Conservation (phyloP, 2,329 filamentous ascomycete genomes). For the Uncinocarpus reesii region DNA sequence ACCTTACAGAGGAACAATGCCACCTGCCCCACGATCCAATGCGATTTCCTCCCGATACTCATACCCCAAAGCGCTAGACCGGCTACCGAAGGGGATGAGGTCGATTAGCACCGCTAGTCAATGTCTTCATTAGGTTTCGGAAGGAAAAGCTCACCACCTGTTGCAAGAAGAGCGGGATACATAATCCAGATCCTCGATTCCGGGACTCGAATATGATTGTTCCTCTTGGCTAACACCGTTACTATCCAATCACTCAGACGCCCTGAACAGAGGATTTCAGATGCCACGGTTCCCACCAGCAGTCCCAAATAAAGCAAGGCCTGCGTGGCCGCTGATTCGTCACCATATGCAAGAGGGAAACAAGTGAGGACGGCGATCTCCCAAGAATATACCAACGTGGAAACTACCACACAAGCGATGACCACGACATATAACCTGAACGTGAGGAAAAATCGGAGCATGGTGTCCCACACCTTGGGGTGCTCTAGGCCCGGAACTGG, state of each 20-base stretch:
- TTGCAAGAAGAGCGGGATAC: slow-evolving; percentile 44
- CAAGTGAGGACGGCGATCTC: slow-evolving; percentile 45
- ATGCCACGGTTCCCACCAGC: slow-evolving; percentile 44
- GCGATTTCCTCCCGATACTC: slow-evolving; percentile 43
- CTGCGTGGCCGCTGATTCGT: slow-evolving; percentile 42
- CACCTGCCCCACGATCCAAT: slow-evolving; percentile 49
- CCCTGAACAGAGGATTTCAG: slow-evolving; percentile 45
- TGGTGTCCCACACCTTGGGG: slow-evolving; percentile 40
- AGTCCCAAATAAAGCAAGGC: slow-evolving; percentile 46
- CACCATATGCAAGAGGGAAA: slow-evolving; percentile 43
- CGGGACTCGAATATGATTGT: slow-evolving; percentile 36
- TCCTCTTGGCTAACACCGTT: slow-evolving; percentile 36
- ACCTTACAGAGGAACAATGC: slow-evolving; percentile 46
- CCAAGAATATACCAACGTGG: slow-evolving; percentile 51
- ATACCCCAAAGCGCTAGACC: slow-evolving; percentile 48
- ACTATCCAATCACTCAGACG: slow-evolving; percentile 45
- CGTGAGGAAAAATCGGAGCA: slow-evolving; percentile 39
- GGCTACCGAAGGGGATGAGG: slow-evolving; percentile 20
- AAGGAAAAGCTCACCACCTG: slow-evolving; percentile 26
- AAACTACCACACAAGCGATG: slow-evolving; percentile 41
- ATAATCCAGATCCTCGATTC: slow-evolving; percentile 49
- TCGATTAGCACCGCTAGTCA: neutral
- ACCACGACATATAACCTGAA: slow-evolving; percentile 41
- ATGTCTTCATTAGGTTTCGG: neutral
- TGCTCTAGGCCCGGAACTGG: slow-evolving; percentile 44